Base-by-base conservation (phyloP, 495 filamentous ascomycete genomes). In the Letharia lupina region DNA sequence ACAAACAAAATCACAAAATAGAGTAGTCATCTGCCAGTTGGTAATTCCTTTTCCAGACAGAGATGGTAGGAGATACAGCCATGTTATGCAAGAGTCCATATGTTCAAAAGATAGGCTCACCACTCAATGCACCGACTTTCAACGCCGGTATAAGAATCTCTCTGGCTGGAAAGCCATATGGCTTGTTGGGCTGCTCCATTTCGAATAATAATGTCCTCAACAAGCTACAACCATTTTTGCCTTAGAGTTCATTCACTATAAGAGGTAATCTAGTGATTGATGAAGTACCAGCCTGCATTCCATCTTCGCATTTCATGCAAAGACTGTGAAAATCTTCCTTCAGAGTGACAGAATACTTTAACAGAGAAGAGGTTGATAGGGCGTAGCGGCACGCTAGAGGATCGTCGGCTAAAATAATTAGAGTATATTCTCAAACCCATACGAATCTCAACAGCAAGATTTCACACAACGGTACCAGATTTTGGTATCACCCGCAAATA, bases 51-150 rank as follows among this genome's bases (percentile, higher is more conserved):
- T 52, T 31, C 6, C 1, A 8, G 7, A 23, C 8, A 45, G 8
- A 50, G 5, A 10, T 2, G 23, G 2, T 50, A 10, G 48, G 28
- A 12, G 15, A 35, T 7, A 15, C 23, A 2, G 28, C 44, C 13
- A 28, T 28, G 23, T 18, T 16, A 16, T 41, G 31, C 45, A 2
- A 31, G 41, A 11, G 18, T n/a, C 5, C 8, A 54, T 1, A 60
- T 50, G 18, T 50, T 42, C 3, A 47, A 15, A 37, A 62, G 12
- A 57, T 39, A 68, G 58, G 81, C 82, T 73, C 68, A 84, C 82
- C 82, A 69, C 75, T 80, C 64, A 82, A 62, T 47, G 77, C 82
- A 62, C 83, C 83, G 60, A 80, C 77, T 72, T 82, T 83, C 60
- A 81, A 69, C 41, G 80, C 74, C 61, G 81, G 72, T 50, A 74